Percentiles rank a stretch among this genome's conserved stretches.
These are phyloP conservation scores for Astragalus membranaceus DNA, from an alignment of 306 rosid species.

Conservation along the genomic window DNA sequence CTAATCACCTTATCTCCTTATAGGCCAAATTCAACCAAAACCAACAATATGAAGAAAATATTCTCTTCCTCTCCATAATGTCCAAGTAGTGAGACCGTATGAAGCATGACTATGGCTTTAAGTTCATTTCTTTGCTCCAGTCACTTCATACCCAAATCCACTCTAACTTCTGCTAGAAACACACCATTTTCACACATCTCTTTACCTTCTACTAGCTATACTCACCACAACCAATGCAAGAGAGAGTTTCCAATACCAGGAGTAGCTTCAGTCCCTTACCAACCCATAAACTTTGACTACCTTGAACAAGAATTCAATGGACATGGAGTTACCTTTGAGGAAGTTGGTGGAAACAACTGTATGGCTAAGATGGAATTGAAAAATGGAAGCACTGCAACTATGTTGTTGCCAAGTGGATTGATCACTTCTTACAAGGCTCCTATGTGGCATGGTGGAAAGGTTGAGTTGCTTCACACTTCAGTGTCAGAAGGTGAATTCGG, in stretches of 20 bases:
- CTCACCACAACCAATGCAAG: constrained; percentile 16
- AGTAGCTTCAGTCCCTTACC: constrained; percentile 62
- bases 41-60: not conserved
- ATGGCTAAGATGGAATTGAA: constrained; percentile 59
- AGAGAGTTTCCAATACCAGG: constrained; percentile 34
- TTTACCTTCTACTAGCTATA: not conserved
- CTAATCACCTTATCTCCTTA: constrained; percentile 24
- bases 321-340: constrained; percentile 81
- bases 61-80: not conserved
- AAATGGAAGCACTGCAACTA: constrained; percentile 58
- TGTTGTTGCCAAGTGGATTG: constrained; percentile 75
- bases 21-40: constrained; percentile 14
- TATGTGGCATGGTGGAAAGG: constrained; percentile 86
- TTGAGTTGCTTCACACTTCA: constrained; percentile 67
- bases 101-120: constrained; percentile 36
- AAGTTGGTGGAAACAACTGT: constrained; percentile 50
- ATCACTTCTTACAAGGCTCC: constrained; percentile 73
- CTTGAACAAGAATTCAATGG: constrained; percentile 67
- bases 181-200: constrained; percentile 2
- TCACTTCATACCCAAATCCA: constrained; percentile 17
- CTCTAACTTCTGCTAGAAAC: constrained; percentile 4
- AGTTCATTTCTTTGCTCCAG: constrained; percentile 28
- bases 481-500: constrained; percentile 49
- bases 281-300: constrained; percentile 62
- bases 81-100: not conserved